Evolutionary conservation across 768 basidiomycete genomes (phyloP), one percentile per base, ranked within the genome.

Genomic region (Suillus spraguei): DNA sequence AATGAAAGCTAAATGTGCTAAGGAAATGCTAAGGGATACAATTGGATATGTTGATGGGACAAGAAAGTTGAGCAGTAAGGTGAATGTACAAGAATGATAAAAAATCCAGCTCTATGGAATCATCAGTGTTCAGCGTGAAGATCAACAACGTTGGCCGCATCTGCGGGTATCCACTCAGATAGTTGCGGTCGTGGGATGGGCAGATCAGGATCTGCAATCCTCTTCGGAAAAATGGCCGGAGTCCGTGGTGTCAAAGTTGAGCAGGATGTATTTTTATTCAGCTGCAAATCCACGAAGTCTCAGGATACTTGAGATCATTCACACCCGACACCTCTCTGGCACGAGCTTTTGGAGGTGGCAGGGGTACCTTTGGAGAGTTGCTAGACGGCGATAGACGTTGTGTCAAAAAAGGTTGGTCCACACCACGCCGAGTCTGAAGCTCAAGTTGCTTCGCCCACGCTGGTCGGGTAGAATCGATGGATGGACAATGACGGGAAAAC

Each of bases 161-260:
- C 80, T 1, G 84, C 86, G 20, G 77, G 77, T 38, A 86, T 73
- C 86, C 87, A 87, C 67, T 85, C 74, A 5, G 83, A 84, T 44
- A 78, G 71, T 46, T 74, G 74, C 35, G 85, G 82, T 63, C 81
- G 78, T 10, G 85, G 83, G 58, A 89, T 84, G 7, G 87, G 87
- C 64, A 80, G 68, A 71, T 90, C 83, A 50, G 83, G 77, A 67
- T 89, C 74, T 6, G 72, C 69, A 41, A 81, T 75, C 54, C 68
- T 71, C 55, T 72, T 74, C 24, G 83, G 81, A 72, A 86, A 85
- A 22, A 74, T 64, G 1, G 65, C 65, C 1, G 65, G 62, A 10
- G 69, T 66, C 5, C 38, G 62, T 17, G 67, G 66, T 16, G 62
- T 66, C 63, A 61, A 60, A 3, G 61, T 62, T 69, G 62, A 68